phyloP scores from a whole-genome alignment of 2,329 filamentous ascomycete species.

The Hymenoscyphus scutula region DNA sequence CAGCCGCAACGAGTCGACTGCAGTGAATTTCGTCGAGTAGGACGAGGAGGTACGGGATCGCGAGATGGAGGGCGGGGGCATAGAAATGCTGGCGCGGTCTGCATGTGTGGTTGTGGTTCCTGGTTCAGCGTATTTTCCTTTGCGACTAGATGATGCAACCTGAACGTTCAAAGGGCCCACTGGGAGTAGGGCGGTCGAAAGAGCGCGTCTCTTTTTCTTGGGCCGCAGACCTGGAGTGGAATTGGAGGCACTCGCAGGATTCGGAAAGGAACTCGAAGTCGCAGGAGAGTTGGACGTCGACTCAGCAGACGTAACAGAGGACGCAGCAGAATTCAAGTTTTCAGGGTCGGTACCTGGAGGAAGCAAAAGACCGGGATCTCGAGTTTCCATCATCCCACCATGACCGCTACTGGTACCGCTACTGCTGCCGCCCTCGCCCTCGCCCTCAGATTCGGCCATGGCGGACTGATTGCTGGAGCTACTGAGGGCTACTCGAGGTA shows the following conservation, averaged over 20 bases:
- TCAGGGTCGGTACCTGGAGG: neutral
- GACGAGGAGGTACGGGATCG: conserved; percentile 35
- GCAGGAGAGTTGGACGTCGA: neutral
- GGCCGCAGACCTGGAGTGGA: conserved; percentile 12
- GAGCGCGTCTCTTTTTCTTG: conserved; percentile 19
- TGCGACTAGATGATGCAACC: conserved; percentile 44
- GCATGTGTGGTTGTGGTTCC: conserved; percentile 56
- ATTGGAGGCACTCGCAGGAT: conserved; percentile 9
- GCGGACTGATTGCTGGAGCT: conserved; percentile 4
- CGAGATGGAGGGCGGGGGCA: conserved; percentile 52
- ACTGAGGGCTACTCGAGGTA: neutral
- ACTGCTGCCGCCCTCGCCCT: too few relatives aligned
- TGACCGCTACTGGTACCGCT: too few relatives aligned
- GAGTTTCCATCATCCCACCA: neutral
- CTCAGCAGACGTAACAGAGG: neutral
- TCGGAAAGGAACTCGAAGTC: neutral
- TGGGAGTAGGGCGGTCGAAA: conserved; percentile 45
- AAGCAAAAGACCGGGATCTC: neutral
- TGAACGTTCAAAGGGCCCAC: conserved; percentile 41
- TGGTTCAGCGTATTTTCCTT: conserved; percentile 58
- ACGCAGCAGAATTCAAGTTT: conserved; percentile 3
- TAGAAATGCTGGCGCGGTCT: conserved; percentile 61
- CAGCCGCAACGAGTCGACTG: conserved; percentile 44
- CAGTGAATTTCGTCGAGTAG: conserved; percentile 37
- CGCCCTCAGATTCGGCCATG: neutral